Evolutionary conservation across 495 filamentous ascomycete species (phyloP).

Genomic region (Halenospora varia): DNA sequence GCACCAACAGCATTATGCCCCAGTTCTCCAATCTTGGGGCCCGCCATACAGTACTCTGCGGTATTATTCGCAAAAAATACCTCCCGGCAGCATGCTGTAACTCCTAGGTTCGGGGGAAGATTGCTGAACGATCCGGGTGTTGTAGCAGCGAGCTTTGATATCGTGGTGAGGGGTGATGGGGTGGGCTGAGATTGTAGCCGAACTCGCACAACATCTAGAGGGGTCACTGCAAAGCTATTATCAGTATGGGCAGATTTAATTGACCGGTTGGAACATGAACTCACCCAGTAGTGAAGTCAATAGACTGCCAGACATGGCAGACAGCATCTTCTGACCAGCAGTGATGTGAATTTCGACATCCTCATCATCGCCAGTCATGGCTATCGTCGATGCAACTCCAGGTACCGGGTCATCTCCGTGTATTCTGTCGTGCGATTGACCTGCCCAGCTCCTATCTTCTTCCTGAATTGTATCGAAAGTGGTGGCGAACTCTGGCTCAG

Average conservation of each 20-base stretch:
- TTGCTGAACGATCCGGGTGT: slow-evolving; percentile 29
- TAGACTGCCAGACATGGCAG: slow-evolving; percentile 84
- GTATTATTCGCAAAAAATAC: slow-evolving; percentile 95
- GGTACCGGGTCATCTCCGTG: slow-evolving; percentile 16
- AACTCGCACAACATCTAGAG: slow-evolving; percentile 93
- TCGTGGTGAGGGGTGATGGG: slow-evolving; percentile 11
- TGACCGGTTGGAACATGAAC: slow-evolving; percentile 19
- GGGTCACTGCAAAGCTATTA: slow-evolving; percentile 62
- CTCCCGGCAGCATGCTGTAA: slow-evolving; percentile 93
- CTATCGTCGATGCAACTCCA: slow-evolving; percentile 17
- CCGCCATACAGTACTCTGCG: slow-evolving; percentile 72
- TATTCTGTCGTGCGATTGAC: slow-evolving; percentile 38
- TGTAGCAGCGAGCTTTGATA: slow-evolving; percentile 24
- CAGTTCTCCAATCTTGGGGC: slow-evolving; percentile 34
- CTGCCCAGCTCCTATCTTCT: slow-evolving; percentile 20
- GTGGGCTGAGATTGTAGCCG: slow-evolving; percentile 80
- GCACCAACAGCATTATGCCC: slow-evolving; percentile 25
- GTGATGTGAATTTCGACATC: slow-evolving; percentile 58
- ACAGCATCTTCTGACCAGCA: slow-evolving; percentile 85
- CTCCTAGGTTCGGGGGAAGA: slow-evolving; percentile 62
- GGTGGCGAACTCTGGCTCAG: slow-evolving; percentile 22
- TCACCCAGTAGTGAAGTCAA: slow-evolving; percentile 85
- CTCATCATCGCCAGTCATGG: slow-evolving; percentile 20
- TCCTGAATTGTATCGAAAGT: slow-evolving; percentile 5
- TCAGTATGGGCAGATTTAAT: slow-evolving; percentile 19